Conservation (phyloP, 805 yeast species). For the Yamadazyma endophytica region DNA sequence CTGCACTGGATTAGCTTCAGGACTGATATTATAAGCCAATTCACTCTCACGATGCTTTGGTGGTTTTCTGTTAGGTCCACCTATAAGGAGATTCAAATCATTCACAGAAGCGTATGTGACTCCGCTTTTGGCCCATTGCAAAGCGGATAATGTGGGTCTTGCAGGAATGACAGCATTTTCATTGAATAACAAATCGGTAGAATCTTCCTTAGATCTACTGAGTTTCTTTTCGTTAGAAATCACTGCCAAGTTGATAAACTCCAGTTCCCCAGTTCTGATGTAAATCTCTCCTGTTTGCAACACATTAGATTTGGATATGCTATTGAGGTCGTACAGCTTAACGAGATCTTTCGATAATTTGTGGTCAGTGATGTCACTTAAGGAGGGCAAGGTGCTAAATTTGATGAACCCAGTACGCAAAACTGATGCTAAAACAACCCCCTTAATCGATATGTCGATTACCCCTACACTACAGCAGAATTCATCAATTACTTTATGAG, state of each 20-base stretch:
- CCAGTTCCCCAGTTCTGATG: slow-evolving; percentile 52
- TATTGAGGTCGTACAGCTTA: slow-evolving; percentile 13
- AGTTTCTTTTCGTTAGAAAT: slow-evolving; percentile 15
- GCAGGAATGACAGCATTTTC: slow-evolving; percentile 64
- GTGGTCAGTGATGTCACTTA: slow-evolving; percentile 53
- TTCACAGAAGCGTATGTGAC: slow-evolving; percentile 53
- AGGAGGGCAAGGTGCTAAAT: slow-evolving; percentile 54
- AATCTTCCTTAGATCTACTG: slow-evolving; percentile 16
- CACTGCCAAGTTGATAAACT: slow-evolving; percentile 26
- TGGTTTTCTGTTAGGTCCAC: slow-evolving; percentile 69
- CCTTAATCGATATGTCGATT: slow-evolving; percentile 38
- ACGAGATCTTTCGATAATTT: slow-evolving; percentile 30
- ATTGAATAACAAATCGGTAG: slow-evolving; percentile 63
- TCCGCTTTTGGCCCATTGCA: slow-evolving; percentile 82
- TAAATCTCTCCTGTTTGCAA: slow-evolving; percentile 55
- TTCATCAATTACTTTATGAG: slow-evolving; percentile 60
- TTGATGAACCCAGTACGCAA: slow-evolving; percentile 46
- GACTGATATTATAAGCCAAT: slow-evolving; percentile 44
- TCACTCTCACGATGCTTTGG: slow-evolving; percentile 58
- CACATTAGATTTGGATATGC: slow-evolving; percentile 21
- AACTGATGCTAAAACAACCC: slow-evolving; percentile 45
- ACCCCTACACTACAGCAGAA: slow-evolving; percentile 46
- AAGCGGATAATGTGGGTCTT: slow-evolving; percentile 74
- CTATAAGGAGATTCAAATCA: slow-evolving; percentile 64
- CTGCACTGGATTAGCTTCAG: slow-evolving; percentile 38